A percentile compares a stretch with the other conserved stretches of the same genome.
Evolutionary conservation across 208 protist genomes (phyloP).

Genomic region (Acanthamoeba lenticulata): DNA sequence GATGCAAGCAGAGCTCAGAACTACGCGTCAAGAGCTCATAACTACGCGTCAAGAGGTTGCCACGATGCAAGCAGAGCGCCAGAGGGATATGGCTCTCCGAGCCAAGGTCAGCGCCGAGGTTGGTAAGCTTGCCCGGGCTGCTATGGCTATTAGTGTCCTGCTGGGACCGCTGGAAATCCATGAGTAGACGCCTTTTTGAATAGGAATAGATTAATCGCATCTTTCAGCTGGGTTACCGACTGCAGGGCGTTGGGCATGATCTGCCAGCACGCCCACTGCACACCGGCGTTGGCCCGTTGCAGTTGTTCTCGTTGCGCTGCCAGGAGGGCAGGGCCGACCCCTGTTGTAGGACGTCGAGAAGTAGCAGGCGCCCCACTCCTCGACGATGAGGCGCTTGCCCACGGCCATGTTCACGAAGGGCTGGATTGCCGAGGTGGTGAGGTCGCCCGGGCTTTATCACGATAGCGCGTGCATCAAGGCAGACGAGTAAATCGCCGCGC

Average conservation of each 20-base stretch:
- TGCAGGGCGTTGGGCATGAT: neutral
- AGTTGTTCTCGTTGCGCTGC: neutral
- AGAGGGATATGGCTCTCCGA: too few relatives aligned
- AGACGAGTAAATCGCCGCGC: too few relatives aligned
- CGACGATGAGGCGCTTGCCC: neutral
- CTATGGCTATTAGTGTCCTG: too few relatives aligned
- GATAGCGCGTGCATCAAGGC: too few relatives aligned
- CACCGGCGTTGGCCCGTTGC: neutral
- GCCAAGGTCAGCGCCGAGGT: too few relatives aligned
- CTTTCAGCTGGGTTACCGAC: neutral
- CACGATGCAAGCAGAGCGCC: too few relatives aligned
- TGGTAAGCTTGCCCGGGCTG: too few relatives aligned
- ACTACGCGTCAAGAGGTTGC: too few relatives aligned
- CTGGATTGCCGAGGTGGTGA: neutral
- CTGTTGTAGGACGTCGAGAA: neutral
- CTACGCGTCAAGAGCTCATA: too few relatives aligned
- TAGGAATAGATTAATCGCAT: neutral
- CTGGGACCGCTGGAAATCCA: too few relatives aligned
- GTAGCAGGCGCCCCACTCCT: slow-evolving; percentile 18
- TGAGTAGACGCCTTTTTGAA: too few relatives aligned
- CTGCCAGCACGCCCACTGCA: neutral
- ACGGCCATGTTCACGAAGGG: neutral
- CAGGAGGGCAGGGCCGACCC: neutral
- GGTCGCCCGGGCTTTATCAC: neutral
- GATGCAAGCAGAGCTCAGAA: too few relatives aligned